Evolutionary conservation across 768 basidiomycete species (phyloP), one percentile per base, ranked within the genome.

Genomic region (Podaxis sp.): DNA sequence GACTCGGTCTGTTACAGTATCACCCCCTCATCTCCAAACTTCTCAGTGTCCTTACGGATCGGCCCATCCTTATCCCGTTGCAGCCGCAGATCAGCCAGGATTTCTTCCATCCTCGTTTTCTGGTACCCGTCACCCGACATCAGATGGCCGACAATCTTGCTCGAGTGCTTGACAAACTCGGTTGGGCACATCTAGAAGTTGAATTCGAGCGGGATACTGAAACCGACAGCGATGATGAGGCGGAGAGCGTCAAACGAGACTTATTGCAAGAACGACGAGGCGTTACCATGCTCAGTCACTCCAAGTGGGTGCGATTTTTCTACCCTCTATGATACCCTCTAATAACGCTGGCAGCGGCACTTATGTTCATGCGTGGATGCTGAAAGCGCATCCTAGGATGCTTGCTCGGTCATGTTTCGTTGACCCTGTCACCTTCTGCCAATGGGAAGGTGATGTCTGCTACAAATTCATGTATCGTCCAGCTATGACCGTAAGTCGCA

Each of bases 401-500:
- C 76, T 90, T 51, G 75, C 77, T 1, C 83, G 94, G 2, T 94
- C 89, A 8, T 94, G 92, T 71, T 94, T 97, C 69, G 89, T 95
- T 36, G 96, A 98, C 70, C 94, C 96, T 8, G 89, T 91, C 29
- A 85, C 89, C 0, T 93, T 95, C 73, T 95, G 93, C 73, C 86
- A 90, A 5, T 98, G 94, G 94, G 95, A 97, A 82, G 94, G 94
- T 63, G 93, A 94, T 73, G 86, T 96, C 27, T 96, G 94, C 72
- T 91, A 90, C 76, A 94, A 94, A 70, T 96, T 96, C 75, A 78
- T 95, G 57, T 96, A 96, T 72, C 80, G 85, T 6, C 80, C 78
- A 29, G 87, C 88, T 55, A 78, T 74, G 52, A 89, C 84, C 33
- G 91, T 89, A 74, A 64, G 84, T 75, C 51, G 27, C 57, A 29